phyloP scores from a whole-genome alignment of 495 filamentous ascomycete genomes.

The Talaromyces liani region DNA sequence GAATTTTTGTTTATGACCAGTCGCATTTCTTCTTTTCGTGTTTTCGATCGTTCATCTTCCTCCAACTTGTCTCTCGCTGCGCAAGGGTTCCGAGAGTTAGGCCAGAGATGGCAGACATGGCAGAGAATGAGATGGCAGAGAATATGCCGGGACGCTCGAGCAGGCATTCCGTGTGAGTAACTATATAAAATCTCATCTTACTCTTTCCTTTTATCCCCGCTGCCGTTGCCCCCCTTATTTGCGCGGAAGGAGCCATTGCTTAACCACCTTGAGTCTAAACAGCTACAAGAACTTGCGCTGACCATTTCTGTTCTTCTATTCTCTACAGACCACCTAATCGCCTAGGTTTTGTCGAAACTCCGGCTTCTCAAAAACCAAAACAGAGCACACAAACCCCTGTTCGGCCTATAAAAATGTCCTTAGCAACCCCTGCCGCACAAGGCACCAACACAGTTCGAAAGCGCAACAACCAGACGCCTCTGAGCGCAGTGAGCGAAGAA shows the following conservation, averaged over 20 bases:
- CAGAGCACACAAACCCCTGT: slow-evolving; percentile 31
- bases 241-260: background rate
- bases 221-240: slow-evolving; percentile 11
- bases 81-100: slow-evolving; percentile 3
- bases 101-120: background rate
- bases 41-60: background rate
- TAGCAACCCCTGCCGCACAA: slow-evolving; percentile 6
- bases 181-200: background rate
- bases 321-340: slow-evolving; percentile 46
- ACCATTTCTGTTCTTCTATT: slow-evolving; percentile 6
- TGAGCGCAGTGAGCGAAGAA: background rate
- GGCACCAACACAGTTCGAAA: slow-evolving; percentile 25
- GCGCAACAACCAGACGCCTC: background rate
- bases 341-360: slow-evolving; percentile 51
- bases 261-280: background rate
- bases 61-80: background rate
- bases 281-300: background rate
- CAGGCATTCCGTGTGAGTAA: slow-evolving; percentile 44
- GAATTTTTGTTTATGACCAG: background rate
- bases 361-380: slow-evolving; percentile 36
- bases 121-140: background rate
- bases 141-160: slow-evolving; percentile 33
- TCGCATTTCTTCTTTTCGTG: background rate
- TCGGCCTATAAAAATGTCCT: slow-evolving; percentile 22
- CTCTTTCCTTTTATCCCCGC: slow-evolving; percentile 6